Conservation (phyloP, 179 eudicot species). For the Silene coronaria region DNA sequence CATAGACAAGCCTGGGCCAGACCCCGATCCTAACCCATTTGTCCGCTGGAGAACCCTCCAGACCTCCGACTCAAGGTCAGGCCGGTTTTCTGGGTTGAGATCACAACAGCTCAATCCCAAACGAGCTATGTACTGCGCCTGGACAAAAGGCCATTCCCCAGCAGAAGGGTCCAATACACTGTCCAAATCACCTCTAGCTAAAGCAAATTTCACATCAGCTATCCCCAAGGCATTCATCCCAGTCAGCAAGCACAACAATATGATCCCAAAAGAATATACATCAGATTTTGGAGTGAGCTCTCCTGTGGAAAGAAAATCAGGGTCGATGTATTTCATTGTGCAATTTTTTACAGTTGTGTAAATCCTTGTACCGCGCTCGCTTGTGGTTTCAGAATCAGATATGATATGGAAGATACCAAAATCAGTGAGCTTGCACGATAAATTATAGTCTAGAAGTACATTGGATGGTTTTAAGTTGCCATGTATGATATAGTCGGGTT, state of each 20-base stretch:
- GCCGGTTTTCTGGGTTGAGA: conserved; percentile 35
- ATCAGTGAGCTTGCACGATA: conserved; percentile 56
- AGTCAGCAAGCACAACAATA: conserved; percentile 53
- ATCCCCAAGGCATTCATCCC: conserved; percentile 55
- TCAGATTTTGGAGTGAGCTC: conserved; percentile 63
- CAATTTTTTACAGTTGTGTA: conserved; percentile 49
- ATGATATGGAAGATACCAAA: conserved; percentile 56
- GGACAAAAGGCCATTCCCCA: conserved; percentile 90
- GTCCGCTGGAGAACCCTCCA: conserved; percentile 62
- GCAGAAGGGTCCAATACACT: conserved; percentile 60
- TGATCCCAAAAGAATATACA: conserved; percentile 66
- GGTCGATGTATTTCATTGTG: conserved; percentile 58
- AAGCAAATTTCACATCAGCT: conserved; percentile 48
- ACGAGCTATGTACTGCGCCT: conserved; percentile 61
- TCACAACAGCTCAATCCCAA: conserved; percentile 67
- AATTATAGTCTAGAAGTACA: conserved; percentile 57
- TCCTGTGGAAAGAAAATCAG: conserved; percentile 49
- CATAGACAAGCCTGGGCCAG: conserved; percentile 21
- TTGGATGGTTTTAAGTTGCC: conserved; percentile 64
- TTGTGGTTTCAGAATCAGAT: conserved; percentile 2
- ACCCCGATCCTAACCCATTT: conserved; percentile 40
- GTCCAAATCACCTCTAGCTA: conserved; percentile 43
- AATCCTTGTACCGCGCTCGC: neutral
- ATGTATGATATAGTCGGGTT: conserved; percentile 44
- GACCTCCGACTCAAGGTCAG: conserved; percentile 64